Conservation (phyloP, 1,284 basidiomycete species). For the Dichomitus squalens region DNA sequence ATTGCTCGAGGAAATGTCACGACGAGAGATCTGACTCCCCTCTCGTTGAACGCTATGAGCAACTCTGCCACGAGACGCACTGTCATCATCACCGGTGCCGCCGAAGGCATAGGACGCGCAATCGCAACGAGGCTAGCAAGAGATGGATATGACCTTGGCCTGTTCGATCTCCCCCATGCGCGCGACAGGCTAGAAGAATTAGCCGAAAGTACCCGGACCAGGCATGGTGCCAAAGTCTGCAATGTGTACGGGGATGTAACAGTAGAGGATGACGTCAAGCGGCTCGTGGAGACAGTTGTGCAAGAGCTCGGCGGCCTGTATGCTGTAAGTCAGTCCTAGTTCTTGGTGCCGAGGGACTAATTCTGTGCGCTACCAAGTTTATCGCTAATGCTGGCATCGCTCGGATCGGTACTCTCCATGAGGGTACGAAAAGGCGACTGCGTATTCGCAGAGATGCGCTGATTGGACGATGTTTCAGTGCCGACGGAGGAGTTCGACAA, state of each 20-base stretch:
- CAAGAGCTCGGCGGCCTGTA: constrained; percentile 29
- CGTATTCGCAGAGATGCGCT: too few relatives aligned
- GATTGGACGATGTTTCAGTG: too few relatives aligned
- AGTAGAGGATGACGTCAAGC: constrained; percentile 32
- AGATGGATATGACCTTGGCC: constrained; percentile 43
- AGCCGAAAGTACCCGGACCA: constrained; percentile 31
- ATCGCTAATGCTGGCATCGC: constrained; percentile 35
- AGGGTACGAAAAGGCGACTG: constrained; percentile 1
- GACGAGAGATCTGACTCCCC: too few relatives aligned
- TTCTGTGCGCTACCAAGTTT: constrained; percentile 23
- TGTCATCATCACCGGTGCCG: constrained; percentile 41
- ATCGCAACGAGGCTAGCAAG: constrained; percentile 42
- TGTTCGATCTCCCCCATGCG: constrained; percentile 39
- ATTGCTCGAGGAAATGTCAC: too few relatives aligned
- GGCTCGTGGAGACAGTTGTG: constrained; percentile 30
- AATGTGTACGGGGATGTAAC: constrained; percentile 32
- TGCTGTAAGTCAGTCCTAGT: constrained; percentile 10
- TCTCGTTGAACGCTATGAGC: neutral
- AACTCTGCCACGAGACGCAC: constrained; percentile 7
- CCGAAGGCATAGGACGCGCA: constrained; percentile 43
- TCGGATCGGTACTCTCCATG: constrained; percentile 7
- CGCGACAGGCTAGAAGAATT: constrained; percentile 29
- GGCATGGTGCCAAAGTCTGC: constrained; percentile 29
- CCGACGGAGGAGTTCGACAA: constrained; percentile 14
- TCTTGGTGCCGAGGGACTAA: neutral